Percentiles rank a stretch among this genome's conserved stretches.
Evolutionary conservation across 345 rosid genomes (phyloP).

Genomic region (Hibiscus trionum): DNA sequence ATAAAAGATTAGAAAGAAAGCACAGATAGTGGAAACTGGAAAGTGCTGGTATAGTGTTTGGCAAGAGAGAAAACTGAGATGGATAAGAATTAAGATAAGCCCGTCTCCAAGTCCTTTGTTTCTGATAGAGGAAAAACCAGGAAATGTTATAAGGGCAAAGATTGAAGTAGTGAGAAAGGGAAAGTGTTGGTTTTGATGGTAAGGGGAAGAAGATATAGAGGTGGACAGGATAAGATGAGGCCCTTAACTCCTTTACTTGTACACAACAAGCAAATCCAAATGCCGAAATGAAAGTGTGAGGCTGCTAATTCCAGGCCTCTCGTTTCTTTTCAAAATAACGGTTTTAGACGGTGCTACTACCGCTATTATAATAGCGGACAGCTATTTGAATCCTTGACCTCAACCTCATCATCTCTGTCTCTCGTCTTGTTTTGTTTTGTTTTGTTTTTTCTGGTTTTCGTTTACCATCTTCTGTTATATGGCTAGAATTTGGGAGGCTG

Average conservation of each 20-base stretch:
- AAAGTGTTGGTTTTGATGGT: background rate
- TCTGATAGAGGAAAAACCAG: constrained; percentile 18
- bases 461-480: background rate
- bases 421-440: background rate
- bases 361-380: too few species aligned
- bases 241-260: constrained; percentile 15
- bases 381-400: too few species aligned
- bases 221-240: constrained; percentile 46
- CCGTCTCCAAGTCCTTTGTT: background rate
- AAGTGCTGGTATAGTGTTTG: background rate
- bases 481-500: constrained; percentile 9
- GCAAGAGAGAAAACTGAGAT: too few species aligned
- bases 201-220: background rate
- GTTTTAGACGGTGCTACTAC: too few species aligned
- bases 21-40: background rate
- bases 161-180: background rate
- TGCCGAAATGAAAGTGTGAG: constrained; percentile 18
- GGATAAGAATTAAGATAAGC: background rate
- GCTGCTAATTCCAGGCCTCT: constrained; percentile 46
- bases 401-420: too few species aligned
- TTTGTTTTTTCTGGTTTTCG: background rate
- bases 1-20: too few species aligned
- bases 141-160: constrained; percentile 23
- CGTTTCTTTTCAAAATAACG: too few species aligned
- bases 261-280: constrained; percentile 10